A percentile compares a stretch with the other conserved stretches of the same genome.
Conservation (phyloP, 148 eudicot genomes). For the Fagopyrum tataricum region DNA sequence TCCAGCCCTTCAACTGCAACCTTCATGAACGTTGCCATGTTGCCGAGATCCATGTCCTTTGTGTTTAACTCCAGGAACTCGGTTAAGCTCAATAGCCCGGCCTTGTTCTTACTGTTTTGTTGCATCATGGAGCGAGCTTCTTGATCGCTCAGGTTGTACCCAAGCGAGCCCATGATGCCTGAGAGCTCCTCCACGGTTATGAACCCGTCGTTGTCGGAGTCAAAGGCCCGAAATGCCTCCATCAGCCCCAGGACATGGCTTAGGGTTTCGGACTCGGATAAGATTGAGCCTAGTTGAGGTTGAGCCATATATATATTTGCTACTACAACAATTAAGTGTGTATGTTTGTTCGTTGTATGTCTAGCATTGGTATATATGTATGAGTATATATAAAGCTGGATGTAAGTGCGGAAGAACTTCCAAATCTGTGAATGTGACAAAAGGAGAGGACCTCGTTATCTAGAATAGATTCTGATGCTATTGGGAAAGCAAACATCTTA, state of each 20-base stretch:
- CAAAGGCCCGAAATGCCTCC: conserved; percentile 38
- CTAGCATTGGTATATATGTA: background rate
- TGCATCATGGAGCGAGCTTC: conserved; percentile 33
- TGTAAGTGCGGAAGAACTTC: background rate
- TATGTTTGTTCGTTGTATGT: background rate
- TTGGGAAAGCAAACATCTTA: no score
- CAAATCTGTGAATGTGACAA: background rate
- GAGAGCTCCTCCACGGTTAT: conserved; percentile 32
- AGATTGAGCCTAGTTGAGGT: background rate
- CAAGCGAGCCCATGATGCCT: conserved; percentile 36
- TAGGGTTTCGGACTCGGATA: conserved; percentile 25
- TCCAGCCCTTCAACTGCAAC: conserved; percentile 21
- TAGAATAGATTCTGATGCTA: no score
- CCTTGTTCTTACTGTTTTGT: conserved; percentile 22
- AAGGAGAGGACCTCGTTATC: background rate
- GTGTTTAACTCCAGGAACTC: conserved; percentile 43
- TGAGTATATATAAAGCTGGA: background rate
- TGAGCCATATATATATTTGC: background rate
- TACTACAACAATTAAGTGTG: background rate
- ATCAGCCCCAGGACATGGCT: conserved; percentile 32
- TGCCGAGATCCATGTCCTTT: conserved; percentile 24
- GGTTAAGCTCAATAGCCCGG: conserved; percentile 25
- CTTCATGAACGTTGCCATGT: conserved; percentile 17
- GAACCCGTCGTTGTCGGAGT: conserved; percentile 31
- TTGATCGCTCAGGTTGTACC: conserved; percentile 30